Percentiles rank a stretch among this genome's conserved stretches.
Conservation (phyloP, 1,284 basidiomycete species). For the Stygiomarasmius scandens region DNA sequence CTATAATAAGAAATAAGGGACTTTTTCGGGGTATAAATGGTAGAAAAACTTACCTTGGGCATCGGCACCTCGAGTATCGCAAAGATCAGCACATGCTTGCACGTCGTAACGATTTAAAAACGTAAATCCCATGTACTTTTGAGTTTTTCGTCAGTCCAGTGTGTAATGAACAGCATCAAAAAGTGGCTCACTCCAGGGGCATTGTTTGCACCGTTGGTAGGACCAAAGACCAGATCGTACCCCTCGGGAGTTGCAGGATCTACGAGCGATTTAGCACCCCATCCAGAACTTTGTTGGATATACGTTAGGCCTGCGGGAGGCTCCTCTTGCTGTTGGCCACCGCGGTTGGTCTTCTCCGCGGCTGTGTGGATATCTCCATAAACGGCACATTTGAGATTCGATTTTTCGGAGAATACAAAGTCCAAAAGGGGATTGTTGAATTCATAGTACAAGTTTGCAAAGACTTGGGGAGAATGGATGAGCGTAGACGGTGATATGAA, state of each 20-base stretch:
- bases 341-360: conserved; percentile 35
- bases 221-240: conserved; percentile 45
- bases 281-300: conserved; percentile 44
- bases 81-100: conserved; percentile 21
- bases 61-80: conserved; percentile 20
- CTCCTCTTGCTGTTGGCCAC: conserved; percentile 33
- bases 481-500: neutral
- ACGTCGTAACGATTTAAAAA: conserved; percentile 23
- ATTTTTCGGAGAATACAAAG: conserved; percentile 34
- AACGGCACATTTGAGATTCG: conserved; percentile 46
- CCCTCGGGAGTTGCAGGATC: conserved; percentile 33
- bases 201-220: conserved; percentile 44
- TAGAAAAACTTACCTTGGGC: neutral
- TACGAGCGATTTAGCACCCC: conserved; percentile 32
- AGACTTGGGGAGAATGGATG: conserved; percentile 30
- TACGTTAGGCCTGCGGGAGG: conserved; percentile 34
- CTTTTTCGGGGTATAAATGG: too few species aligned
- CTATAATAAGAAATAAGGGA: neutral
- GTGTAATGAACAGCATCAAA: neutral
- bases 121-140: conserved; percentile 26
- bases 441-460: conserved; percentile 49
- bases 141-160: neutral
- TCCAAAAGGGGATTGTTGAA: conserved; percentile 43
- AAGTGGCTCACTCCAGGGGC: conserved; percentile 40
- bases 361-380: conserved; percentile 38